These are phyloP conservation scores for Sclerotinia spermophila DNA, from an alignment of 2,329 filamentous ascomycete species.

Conservation along the genomic window DNA sequence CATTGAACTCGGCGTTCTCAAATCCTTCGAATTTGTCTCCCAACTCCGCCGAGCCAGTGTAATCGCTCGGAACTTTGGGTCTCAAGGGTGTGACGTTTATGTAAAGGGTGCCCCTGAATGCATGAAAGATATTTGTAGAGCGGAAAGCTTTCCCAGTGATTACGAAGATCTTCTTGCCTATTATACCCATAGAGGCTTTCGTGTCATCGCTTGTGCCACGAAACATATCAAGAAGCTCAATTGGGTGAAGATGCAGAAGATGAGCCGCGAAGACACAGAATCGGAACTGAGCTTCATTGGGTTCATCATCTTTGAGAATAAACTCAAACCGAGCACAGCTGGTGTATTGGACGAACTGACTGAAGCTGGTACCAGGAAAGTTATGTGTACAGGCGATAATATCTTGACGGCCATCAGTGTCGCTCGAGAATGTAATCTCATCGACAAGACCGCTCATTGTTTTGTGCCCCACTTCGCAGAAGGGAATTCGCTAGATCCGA, in stretches of 20 bases:
- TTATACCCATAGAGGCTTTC: conserved; percentile 94
- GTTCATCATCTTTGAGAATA: conserved; percentile 99
- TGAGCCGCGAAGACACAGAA: conserved; percentile 83
- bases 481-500: conserved; percentile 70
- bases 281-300: conserved; percentile 81
- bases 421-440: conserved; percentile 80
- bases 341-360: conserved; percentile 77
- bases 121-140: conserved; percentile 87
- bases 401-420: conserved; percentile 96
- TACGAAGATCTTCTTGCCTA: conserved; percentile 85
- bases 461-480: conserved; percentile 87
- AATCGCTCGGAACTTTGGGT: conserved; percentile 82
- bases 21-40: conserved; percentile 91
- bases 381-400: conserved; percentile 98
- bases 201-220: conserved; percentile 92
- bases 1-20: conserved; percentile 85
- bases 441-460: conserved; percentile 78
- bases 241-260: conserved; percentile 93
- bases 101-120: conserved; percentile 97
- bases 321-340: conserved; percentile 84
- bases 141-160: conserved; percentile 79
- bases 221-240: conserved; percentile 84
- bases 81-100: conserved; percentile 79
- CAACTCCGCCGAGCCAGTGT: conserved; percentile 90
- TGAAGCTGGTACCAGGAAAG: conserved; percentile 76